phyloP scores from a whole-genome alignment of 164 flowering plant species.

The Macadamia integrifolia region DNA sequence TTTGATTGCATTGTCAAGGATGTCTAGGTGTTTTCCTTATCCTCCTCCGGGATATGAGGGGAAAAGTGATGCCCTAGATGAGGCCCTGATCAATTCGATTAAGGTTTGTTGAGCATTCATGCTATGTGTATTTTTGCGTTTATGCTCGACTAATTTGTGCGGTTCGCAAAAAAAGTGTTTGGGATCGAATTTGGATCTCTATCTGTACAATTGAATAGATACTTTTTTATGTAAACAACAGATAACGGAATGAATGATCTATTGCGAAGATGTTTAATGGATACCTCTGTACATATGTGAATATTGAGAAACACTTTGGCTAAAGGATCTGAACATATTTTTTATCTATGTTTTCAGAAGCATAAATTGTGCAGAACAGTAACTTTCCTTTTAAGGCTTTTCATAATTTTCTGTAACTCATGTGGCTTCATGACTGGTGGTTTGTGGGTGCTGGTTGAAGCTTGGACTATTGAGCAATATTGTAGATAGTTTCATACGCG shows the following conservation, averaged over 20 bases:
- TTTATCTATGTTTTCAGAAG: too few species aligned
- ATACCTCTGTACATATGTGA: conserved; percentile 7
- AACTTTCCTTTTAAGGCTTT: too few species aligned
- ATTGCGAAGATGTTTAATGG: not conserved
- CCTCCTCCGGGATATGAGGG: conserved; percentile 39
- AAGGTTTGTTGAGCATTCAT: conserved; percentile 41
- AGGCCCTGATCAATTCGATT: conserved; percentile 45
- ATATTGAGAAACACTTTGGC: not conserved
- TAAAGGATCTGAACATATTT: too few species aligned
- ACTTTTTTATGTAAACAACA: not conserved
- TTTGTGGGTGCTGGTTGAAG: too few species aligned
- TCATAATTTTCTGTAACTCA: too few species aligned
- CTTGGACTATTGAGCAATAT: too few species aligned
- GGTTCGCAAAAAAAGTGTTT: conserved; percentile 3
- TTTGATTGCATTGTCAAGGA: conserved; percentile 5
- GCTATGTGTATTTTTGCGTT: conserved; percentile 11
- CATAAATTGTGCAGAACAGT: too few species aligned
- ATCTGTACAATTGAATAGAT: not conserved
- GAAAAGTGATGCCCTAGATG: conserved; percentile 18
- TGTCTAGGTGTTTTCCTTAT: conserved; percentile 51
- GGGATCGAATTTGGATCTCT: not conserved
- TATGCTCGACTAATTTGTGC: conserved; percentile 16
- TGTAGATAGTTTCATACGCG: too few species aligned
- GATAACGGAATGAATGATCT: not conserved
- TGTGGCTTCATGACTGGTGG: too few species aligned